Base-by-base conservation (phyloP, 1,139 yeast species). In the Waltiozyma solani region DNA sequence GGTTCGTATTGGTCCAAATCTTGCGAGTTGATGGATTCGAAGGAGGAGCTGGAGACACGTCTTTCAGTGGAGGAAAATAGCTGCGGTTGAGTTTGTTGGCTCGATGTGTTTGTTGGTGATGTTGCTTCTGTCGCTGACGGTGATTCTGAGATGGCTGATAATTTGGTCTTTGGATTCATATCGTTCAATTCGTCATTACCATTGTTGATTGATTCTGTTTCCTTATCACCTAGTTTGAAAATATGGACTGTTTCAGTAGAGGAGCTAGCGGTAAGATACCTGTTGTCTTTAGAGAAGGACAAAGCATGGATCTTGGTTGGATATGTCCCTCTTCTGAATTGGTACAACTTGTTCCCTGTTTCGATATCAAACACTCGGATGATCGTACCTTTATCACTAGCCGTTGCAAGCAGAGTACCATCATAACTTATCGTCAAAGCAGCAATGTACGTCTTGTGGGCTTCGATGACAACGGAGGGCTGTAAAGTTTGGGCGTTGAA, bases 211-310 rank as follows among this genome's bases (percentile, higher is more conserved):
- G 32, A 7, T 14, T 36, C 18, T 18, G 34, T 7, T 36, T 37
- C 9, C 18, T 38, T 10, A 13, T 46, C 49, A 5, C 83, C 80
- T 33, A 82, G 57, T 43, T 87, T 71, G 66, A 91, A 91, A 19
- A 91, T 76, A 57, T 91, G 98, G 13, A 91, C 95, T 0, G 98
- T 91, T 42, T 84, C 94, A 26, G 95, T 85, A 1, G 96, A 83
- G 34, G 94, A 81, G 22, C 94, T 79, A 2, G 93, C 96, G 23
- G 87, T 75, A 32, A 91, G 71, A 53, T 82, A 77, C 38, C 68
- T 67, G 47, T 87, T 81, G 49, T 84, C 84, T 26, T 72, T 69
- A 51, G 93, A 82, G 61, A 91, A 91, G 27, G 79, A 73, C 46
- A 91, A 68, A 2, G 95, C 80, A 54, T 79, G 82, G n/a, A 91